Conservation (phyloP, 2,329 filamentous ascomycete genomes). For the Chaetomiaceae sp. region DNA sequence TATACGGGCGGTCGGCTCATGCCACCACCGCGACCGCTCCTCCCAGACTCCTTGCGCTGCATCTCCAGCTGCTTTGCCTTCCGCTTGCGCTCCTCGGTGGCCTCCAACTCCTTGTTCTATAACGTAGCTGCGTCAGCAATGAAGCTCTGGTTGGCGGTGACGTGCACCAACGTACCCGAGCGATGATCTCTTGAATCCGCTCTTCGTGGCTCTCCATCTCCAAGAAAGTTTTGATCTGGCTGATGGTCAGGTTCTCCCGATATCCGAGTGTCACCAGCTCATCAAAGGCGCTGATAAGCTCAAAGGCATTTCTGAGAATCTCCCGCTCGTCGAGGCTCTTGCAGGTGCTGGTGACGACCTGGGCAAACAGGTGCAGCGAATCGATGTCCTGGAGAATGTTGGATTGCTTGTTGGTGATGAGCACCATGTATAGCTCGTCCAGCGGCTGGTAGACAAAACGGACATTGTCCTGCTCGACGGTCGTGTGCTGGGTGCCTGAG, state of each 20-base stretch:
- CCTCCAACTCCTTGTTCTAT: constrained; percentile 97
- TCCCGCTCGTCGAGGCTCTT: constrained; percentile 94
- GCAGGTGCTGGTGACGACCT: constrained; percentile 95
- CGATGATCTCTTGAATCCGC: constrained; percentile 97
- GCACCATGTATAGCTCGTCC: constrained; percentile 98
- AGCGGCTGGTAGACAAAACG: constrained; percentile 99
- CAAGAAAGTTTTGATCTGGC: constrained; percentile 97
- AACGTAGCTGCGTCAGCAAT: constrained; percentile 35
- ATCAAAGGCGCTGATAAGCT: constrained; percentile 93
- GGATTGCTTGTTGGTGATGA: constrained; percentile 98
- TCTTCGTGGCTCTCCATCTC: constrained; percentile 99
- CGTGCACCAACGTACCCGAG: constrained; percentile 55
- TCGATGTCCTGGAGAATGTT: constrained; percentile 99
- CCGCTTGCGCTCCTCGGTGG: constrained; percentile 94
- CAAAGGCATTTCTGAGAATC: constrained; percentile 91
- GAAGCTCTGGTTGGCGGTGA: background rate
- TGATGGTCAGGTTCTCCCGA: constrained; percentile 90
- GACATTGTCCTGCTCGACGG: constrained; percentile 97
- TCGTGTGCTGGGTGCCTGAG: constrained; percentile 94
- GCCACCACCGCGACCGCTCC: constrained; percentile 59
- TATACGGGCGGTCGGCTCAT: constrained; percentile 75
- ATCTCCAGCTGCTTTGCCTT: constrained; percentile 98
- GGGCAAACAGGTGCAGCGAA: constrained; percentile 93
- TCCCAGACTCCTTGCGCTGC: constrained; percentile 93
- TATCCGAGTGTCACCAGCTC: constrained; percentile 95